Conservation (phyloP, 2,329 filamentous ascomycete species). For the Nothophaeocryptopus gaeumannii region DNA sequence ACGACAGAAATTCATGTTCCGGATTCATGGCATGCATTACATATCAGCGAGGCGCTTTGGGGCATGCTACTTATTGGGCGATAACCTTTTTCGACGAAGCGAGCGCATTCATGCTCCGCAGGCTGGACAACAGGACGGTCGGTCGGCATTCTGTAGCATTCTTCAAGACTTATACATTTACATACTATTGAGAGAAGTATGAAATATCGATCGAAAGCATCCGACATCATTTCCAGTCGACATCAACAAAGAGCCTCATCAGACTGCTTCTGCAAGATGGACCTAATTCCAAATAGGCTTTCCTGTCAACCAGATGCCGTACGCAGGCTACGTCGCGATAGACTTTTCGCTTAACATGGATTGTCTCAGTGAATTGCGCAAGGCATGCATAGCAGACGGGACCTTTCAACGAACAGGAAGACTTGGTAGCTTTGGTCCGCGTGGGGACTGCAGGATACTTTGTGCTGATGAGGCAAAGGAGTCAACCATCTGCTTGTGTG, state of each 20-base stretch:
- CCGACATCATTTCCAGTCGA: background rate
- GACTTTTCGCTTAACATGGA: constrained; percentile 12
- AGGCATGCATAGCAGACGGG: constrained; percentile 9
- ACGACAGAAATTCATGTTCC: constrained; percentile 4
- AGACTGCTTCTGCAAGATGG: background rate
- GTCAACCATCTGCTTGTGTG: no score
- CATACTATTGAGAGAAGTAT: background rate
- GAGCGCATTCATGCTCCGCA: constrained; percentile 5
- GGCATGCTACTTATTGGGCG: background rate
- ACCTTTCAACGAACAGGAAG: constrained; percentile 6
- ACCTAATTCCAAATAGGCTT: background rate
- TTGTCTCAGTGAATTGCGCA: constrained; percentile 13
- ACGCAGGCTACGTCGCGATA: constrained; percentile 11
- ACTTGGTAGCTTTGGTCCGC: constrained; percentile 5
- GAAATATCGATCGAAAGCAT: no score
- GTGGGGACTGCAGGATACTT: background rate
- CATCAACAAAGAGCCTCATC: background rate
- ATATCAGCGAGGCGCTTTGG: constrained; percentile 5
- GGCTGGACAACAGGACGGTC: constrained; percentile 4
- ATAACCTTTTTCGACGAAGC: background rate
- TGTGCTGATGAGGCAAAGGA: no score
- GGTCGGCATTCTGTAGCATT: background rate
- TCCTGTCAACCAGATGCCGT: constrained; percentile 1
- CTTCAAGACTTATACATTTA: background rate
- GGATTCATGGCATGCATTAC: constrained; percentile 5